These are phyloP conservation scores for Solanum clarkiae DNA, from an alignment of 257 asterid genomes.

Conservation along the genomic window DNA sequence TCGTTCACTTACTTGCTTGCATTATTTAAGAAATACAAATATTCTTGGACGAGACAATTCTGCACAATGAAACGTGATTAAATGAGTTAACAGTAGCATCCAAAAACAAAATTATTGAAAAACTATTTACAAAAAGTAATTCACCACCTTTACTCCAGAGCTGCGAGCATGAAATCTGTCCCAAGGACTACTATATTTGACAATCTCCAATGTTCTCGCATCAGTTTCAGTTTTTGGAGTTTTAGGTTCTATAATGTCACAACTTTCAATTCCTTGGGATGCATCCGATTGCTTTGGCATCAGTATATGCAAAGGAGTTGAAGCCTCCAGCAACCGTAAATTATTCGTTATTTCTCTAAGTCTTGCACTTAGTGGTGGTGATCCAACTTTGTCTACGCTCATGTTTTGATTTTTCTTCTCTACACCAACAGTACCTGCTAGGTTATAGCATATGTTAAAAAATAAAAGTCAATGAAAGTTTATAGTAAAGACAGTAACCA, in stretches of 20 bases:
- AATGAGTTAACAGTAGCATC: background rate
- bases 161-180: slow-evolving; percentile 37
- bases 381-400: slow-evolving; percentile 12
- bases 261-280: slow-evolving; percentile 4
- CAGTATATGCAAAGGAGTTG: slow-evolving; percentile 34
- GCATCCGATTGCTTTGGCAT: slow-evolving; percentile 20
- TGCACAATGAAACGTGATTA: slow-evolving; percentile 7
- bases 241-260: slow-evolving; percentile 45
- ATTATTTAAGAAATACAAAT: slow-evolving; percentile 50
- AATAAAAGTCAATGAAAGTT: background rate
- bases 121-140: background rate
- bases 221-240: slow-evolving; percentile 40
- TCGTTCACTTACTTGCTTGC: slow-evolving; percentile 65
- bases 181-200: slow-evolving; percentile 38
- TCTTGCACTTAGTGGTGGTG: slow-evolving; percentile 60
- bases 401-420: slow-evolving; percentile 14
- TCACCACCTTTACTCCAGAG: slow-evolving; percentile 52
- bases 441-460: background rate
- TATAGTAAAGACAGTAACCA: background rate
- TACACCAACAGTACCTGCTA: slow-evolving; percentile 11
- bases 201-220: background rate
- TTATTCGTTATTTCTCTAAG: slow-evolving; percentile 42
- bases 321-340: slow-evolving; percentile 35
- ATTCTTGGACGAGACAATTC: slow-evolving; percentile 56
- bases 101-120: background rate